Conservation (phyloP, 2,329 filamentous ascomycete species). For the Fusarium luffae region DNA sequence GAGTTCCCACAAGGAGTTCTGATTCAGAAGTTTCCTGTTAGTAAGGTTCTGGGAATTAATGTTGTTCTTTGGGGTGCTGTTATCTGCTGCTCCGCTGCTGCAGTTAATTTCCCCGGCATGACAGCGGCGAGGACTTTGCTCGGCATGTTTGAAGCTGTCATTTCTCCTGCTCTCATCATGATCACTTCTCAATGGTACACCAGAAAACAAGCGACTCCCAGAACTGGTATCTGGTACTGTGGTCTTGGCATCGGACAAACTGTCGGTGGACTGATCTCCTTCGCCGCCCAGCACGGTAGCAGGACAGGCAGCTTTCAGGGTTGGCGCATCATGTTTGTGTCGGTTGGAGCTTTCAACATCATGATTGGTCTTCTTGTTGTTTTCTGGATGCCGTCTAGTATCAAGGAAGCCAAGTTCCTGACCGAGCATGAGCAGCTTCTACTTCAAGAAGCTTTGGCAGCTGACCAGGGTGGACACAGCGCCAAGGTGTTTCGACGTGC, state of each 20-base stretch:
- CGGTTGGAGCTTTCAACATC: background rate
- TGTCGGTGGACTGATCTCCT: constrained; percentile 11
- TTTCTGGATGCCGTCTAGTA: constrained; percentile 13
- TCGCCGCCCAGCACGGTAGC: constrained; percentile 7
- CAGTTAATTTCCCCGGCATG: constrained; percentile 6
- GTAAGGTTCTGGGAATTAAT: constrained; percentile 3
- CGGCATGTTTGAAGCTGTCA: constrained; percentile 12
- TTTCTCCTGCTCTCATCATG: constrained; percentile 6
- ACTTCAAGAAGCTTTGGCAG: constrained; percentile 4
- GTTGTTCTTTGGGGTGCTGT: constrained; percentile 13
- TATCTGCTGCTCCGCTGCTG: constrained; percentile 9
- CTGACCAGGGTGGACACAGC: constrained; percentile 2
- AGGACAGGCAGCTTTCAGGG: constrained; percentile 1
- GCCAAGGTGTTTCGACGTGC: background rate
- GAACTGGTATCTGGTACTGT: constrained; percentile 18
- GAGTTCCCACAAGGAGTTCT: constrained; percentile 10
- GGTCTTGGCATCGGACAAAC: constrained; percentile 9
- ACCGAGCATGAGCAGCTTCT: constrained; percentile 2
- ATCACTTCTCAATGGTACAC: constrained; percentile 18
- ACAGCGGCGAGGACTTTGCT: constrained; percentile 13
- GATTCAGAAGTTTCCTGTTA: constrained; percentile 8
- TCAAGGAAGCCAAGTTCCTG: constrained; percentile 8
- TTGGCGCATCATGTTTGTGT: constrained; percentile 12
- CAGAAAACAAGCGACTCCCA: constrained; percentile 4
- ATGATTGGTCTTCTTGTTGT: background rate